Evolutionary conservation across 148 eudicot species (phyloP).

Genomic region (Rhododendron williamsianum): DNA sequence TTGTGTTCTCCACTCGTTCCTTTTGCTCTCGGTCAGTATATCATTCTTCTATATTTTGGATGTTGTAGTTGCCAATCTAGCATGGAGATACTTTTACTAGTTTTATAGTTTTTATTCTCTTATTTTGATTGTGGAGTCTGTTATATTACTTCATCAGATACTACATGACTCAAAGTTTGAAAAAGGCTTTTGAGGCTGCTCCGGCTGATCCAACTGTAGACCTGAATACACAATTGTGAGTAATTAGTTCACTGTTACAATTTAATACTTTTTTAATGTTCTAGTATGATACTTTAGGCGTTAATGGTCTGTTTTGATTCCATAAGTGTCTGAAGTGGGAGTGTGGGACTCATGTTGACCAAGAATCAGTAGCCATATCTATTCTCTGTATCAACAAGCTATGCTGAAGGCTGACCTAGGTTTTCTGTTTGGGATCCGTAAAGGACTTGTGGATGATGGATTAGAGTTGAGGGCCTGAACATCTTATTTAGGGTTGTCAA

Average conservation of each 20-base stretch:
- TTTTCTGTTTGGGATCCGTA: not conserved
- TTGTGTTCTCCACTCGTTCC: constrained; percentile 72
- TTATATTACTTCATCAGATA: constrained; percentile 41
- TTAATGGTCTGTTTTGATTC: not conserved
- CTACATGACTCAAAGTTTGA: constrained; percentile 48
- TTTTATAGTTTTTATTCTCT: not conserved
- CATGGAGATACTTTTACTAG: not conserved
- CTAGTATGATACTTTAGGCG: not conserved
- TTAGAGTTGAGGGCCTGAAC: not conserved
- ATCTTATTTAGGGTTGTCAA: not conserved
- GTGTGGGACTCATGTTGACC: not conserved
- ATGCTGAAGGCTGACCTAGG: constrained; percentile 1
- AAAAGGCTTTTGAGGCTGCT: constrained; percentile 70
- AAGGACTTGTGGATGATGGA: not conserved
- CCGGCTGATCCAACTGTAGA: constrained; percentile 98
- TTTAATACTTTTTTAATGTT: constrained; percentile 6
- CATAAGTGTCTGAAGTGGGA: not conserved
- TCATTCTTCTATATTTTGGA: not conserved
- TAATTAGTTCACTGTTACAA: not conserved
- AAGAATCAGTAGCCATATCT: not conserved
- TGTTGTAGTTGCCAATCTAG: not conserved
- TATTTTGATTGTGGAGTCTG: not conserved
- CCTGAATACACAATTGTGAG: constrained; percentile 94
- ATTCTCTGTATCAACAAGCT: not conserved
- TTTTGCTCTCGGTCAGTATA: constrained; percentile 61